These are phyloP conservation scores for Pulicaria dysenterica DNA, from an alignment of 129 eudicot genomes.

Conservation along the genomic window DNA sequence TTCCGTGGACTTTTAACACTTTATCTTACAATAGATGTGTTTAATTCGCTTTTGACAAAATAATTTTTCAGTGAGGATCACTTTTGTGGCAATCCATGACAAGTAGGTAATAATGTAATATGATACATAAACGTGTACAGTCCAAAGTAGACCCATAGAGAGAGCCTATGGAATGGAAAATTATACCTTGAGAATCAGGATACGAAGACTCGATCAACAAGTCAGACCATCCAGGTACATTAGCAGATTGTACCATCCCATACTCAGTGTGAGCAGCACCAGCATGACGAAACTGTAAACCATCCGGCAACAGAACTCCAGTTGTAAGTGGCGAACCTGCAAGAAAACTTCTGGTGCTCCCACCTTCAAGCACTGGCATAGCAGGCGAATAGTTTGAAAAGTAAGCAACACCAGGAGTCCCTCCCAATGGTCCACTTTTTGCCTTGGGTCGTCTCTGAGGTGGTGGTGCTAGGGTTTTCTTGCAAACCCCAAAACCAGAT, in stretches of 20 bases:
- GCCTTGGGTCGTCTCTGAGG: constrained; percentile 70
- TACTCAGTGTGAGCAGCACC: constrained; percentile 29
- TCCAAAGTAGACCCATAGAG: neutral
- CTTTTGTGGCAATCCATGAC: constrained; percentile 1
- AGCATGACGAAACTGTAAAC: constrained; percentile 46
- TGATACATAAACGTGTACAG: neutral
- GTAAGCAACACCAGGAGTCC: constrained; percentile 57
- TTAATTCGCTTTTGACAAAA: constrained; percentile 2
- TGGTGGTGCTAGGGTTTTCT: constrained; percentile 34
- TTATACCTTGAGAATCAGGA: constrained; percentile 65
- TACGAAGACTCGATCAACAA: constrained; percentile 50
- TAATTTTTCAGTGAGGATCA: neutral
- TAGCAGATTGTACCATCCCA: constrained; percentile 32
- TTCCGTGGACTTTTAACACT: neutral
- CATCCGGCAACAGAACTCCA: constrained; percentile 70
- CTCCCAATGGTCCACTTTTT: constrained; percentile 87
- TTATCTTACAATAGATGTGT: neutral
- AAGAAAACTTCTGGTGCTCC: constrained; percentile 48
- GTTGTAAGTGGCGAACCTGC: constrained; percentile 66
- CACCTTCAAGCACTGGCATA: constrained; percentile 51
- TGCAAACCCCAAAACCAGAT: constrained; percentile 56
- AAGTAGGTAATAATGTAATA: neutral
- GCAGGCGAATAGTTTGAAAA: constrained; percentile 58
- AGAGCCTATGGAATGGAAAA: neutral
- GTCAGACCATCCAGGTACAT: constrained; percentile 48